Evolutionary conservation across 148 eudicot genomes (phyloP), one percentile per base, ranked within the genome.

Genomic region (Arctostaphylos glauca): DNA sequence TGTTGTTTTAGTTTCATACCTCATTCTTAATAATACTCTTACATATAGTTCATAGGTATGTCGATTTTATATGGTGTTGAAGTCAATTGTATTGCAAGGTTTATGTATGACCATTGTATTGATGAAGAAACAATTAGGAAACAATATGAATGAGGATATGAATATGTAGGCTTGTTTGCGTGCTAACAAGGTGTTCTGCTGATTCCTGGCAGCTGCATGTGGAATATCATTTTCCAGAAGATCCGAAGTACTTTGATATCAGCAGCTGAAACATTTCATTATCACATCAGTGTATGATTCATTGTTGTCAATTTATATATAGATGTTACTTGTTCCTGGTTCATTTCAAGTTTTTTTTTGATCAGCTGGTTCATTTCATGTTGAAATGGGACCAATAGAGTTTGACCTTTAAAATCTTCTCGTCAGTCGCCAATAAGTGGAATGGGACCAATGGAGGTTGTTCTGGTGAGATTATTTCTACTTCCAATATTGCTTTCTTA

Each of bases 171-270:
- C 46, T 23, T 50, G 44, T 76, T 6, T 56, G 14, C 25, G 16
- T 18, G 31, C 80, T 56, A 56, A 77, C 16, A 0, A 77, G 67
- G 23, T 12, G 7, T 52, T 60, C 13, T 82, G 60, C 60, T 66
- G 58, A 60, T 48, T 6, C 47, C 49, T 85, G 66, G 90, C 98
- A 92, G 94, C 83, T 93, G 88, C 88, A 87, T 77, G 90, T 93
- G 76, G 94, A 93, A 75, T 90, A 93, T 86, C 92, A 94, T 89
- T 94, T 87, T 76, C 98, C 96, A 41, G 87, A 84, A 55, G 90
- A 94, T 90, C 98, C 98, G 15, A 94, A 93, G 87, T 94, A 91
- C 71, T 94, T 89, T 79, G 88, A 88, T 81, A 88, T 94, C 83
- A 87, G 93, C 76, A 84, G 87, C 85, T 89, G 86, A 88, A 74